A percentile compares a stretch with the other conserved stretches of the same genome.
phyloP scores from a whole-genome alignment of 495 filamentous ascomycete species.

The Penicillium alfredii region DNA sequence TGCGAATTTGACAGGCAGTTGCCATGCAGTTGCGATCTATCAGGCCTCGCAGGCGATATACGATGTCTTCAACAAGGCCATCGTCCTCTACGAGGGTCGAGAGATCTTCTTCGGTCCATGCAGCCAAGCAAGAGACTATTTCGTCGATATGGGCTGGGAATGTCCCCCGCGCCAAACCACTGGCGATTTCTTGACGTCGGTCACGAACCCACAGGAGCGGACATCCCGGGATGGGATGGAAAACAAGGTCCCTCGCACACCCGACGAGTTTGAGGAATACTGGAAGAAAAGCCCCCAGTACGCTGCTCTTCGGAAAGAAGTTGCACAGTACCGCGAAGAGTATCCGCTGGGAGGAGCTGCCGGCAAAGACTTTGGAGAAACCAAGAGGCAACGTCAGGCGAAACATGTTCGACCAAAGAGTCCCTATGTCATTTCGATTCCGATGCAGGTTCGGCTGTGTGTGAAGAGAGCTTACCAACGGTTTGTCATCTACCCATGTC shows the following conservation, averaged over 20 bases:
- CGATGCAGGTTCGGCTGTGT: constrained; percentile 45
- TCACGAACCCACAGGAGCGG: constrained; percentile 63
- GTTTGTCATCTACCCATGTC: constrained; percentile 10
- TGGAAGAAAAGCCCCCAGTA: constrained; percentile 53
- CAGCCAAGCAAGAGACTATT: constrained; percentile 54
- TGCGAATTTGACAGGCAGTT: constrained; percentile 65
- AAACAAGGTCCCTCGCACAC: constrained; percentile 58
- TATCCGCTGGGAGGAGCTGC: constrained; percentile 31
- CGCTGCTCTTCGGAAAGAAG: constrained; percentile 43
- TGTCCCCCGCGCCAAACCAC: constrained; percentile 56
- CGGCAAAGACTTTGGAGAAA: constrained; percentile 26
- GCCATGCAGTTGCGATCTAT: constrained; percentile 76
- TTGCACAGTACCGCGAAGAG: constrained; percentile 40
- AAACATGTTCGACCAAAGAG: constrained; percentile 39
- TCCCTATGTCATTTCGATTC: constrained; percentile 41
- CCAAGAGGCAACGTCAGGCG: constrained; percentile 33
- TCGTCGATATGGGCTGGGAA: constrained; percentile 54
- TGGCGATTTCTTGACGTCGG: constrained; percentile 67
- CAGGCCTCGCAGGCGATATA: constrained; percentile 86
- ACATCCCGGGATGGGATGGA: constrained; percentile 56
- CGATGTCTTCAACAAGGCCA: constrained; percentile 54
- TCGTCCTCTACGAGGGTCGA: constrained; percentile 57
- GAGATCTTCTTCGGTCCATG: constrained; percentile 64
- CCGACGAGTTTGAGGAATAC: constrained; percentile 61
- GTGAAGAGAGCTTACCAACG: constrained; percentile 48